A percentile compares a stretch with the other conserved stretches of the same genome.
Evolutionary conservation across 2,329 filamentous ascomycete species (phyloP).

Genomic region (Aspergillus arachidicola): DNA sequence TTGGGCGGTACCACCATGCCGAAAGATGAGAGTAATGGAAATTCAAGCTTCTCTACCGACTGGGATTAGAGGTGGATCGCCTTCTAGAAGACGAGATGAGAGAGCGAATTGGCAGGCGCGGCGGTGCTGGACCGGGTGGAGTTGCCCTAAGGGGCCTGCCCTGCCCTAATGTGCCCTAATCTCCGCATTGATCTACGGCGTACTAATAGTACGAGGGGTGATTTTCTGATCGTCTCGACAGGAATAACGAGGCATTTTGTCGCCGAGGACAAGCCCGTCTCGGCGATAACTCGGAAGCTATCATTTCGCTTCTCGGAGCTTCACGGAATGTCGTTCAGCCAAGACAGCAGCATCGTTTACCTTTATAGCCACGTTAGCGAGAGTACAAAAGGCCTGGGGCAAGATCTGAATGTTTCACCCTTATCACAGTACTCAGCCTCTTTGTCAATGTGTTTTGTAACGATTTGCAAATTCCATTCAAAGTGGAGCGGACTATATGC

Average conservation of each 20-base stretch:
- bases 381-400: background rate
- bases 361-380: background rate
- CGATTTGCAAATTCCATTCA: background rate
- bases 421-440: background rate
- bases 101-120: slow-evolving; percentile 1
- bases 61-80: slow-evolving; percentile 11
- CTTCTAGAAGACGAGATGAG: slow-evolving; percentile 15
- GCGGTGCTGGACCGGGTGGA: slow-evolving; percentile 1
- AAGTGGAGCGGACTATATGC: background rate
- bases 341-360: background rate
- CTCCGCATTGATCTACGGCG: slow-evolving; percentile 8
- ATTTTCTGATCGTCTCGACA: background rate
- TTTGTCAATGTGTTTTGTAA: slow-evolving; percentile 4
- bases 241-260: background rate
- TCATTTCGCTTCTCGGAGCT: background rate
- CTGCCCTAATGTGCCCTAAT: slow-evolving; percentile 13
- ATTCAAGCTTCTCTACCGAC: slow-evolving; percentile 13
- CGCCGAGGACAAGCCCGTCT: background rate
- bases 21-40: slow-evolving; percentile 16
- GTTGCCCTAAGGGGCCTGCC: slow-evolving; percentile 12
- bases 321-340: background rate
- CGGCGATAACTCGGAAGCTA: background rate
- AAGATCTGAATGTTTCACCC: background rate
- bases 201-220: background rate
- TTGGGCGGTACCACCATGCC: slow-evolving; percentile 13